Percentiles rank a stretch among this genome's conserved stretches.
These are phyloP conservation scores for Dryas integrifolia DNA, from an alignment of 331 rosid genomes.

Conservation along the genomic window DNA sequence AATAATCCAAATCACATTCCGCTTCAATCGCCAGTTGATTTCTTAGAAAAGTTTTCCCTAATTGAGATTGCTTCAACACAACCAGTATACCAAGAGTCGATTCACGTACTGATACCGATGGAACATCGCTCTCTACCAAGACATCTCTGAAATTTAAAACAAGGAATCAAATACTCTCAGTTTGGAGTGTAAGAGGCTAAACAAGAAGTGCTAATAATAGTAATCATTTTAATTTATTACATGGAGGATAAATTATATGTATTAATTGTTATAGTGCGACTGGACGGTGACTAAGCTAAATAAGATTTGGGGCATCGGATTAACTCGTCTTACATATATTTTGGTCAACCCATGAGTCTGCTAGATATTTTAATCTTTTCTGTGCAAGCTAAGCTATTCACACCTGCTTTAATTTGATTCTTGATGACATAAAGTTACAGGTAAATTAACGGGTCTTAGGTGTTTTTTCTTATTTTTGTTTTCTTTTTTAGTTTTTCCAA, in stretches of 20 bases:
- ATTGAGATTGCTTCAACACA: not conserved
- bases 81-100: not conserved
- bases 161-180: too few relatives aligned
- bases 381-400: constrained; percentile 65
- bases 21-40: too few relatives aligned
- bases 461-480: not conserved
- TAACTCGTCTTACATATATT: too few relatives aligned
- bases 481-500: not conserved
- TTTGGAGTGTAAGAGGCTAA: too few relatives aligned
- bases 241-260: too few relatives aligned
- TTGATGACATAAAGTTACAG: constrained; percentile 97
- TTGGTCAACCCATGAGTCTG: too few relatives aligned
- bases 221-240: not conserved
- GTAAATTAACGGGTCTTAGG: constrained; percentile 26
- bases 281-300: not conserved
- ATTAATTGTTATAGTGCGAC: not conserved
- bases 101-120: not conserved
- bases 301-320: too few relatives aligned
- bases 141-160: too few relatives aligned
- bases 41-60: too few relatives aligned
- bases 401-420: constrained; percentile 73
- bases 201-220: too few relatives aligned
- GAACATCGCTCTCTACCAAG: too few relatives aligned
- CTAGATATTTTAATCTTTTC: constrained; percentile 57
- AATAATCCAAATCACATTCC: too few relatives aligned